phyloP scores from a whole-genome alignment of 1,284 basidiomycete genomes.

The Spongispora temasekensis region DNA sequence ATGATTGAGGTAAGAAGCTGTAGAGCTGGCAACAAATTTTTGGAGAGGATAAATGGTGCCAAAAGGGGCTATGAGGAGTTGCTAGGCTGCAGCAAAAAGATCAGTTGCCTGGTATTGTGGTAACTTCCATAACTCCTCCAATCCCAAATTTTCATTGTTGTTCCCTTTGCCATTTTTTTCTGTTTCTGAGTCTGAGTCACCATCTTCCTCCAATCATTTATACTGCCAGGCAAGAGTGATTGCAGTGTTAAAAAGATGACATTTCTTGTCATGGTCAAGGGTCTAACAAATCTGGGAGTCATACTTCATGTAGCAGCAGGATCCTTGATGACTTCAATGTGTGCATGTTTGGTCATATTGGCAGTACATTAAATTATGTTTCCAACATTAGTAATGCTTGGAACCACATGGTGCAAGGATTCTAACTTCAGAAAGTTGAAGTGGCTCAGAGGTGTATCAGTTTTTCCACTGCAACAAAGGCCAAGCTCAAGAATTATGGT shows the following conservation, averaged over 20 bases:
- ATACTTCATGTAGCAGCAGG: background rate
- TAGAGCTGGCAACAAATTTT: background rate
- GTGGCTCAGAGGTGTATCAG: background rate
- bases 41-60: background rate
- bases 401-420: constrained; percentile 33
- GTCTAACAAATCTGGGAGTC: background rate
- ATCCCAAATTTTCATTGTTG: background rate
- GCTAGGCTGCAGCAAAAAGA: background rate
- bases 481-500: constrained; percentile 10
- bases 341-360: background rate
- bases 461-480: background rate
- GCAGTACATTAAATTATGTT: background rate
- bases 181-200: background rate
- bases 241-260: background rate
- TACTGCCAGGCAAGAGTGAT: background rate
- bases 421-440: constrained; percentile 28
- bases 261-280: background rate
- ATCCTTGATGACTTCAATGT: background rate
- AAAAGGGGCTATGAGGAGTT: background rate
- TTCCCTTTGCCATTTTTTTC: background rate
- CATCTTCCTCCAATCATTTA: background rate
- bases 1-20: background rate
- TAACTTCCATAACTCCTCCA: background rate
- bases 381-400: constrained; percentile 19
- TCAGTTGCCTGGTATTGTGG: background rate